These are phyloP conservation scores for Colletotrichum simmondsii DNA, from an alignment of 2,329 filamentous ascomycete species.

Conservation along the genomic window DNA sequence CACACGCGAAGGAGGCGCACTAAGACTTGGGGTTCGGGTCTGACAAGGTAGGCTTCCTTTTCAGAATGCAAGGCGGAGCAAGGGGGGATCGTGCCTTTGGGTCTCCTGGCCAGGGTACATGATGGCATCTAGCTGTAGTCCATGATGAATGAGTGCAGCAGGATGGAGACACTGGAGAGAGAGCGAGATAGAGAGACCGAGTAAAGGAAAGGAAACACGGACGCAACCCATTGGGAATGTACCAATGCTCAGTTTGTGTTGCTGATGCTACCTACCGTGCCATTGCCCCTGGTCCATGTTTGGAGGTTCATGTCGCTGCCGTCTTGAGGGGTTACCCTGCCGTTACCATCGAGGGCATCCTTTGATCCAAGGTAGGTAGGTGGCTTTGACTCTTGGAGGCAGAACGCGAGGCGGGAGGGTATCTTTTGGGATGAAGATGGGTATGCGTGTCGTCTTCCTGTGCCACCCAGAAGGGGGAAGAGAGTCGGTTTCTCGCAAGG, in stretches of 20 bases:
- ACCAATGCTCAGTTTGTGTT: not conserved
- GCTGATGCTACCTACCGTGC: not conserved
- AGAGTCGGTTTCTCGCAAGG: not conserved
- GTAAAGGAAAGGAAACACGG: not conserved
- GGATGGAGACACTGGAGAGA: not conserved
- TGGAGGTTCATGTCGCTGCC: not conserved
- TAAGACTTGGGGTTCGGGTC: slow-evolving; percentile 15
- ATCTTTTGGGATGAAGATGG: not conserved
- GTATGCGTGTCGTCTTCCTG: not conserved
- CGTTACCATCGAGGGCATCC: not conserved
- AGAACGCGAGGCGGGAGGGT: not conserved
- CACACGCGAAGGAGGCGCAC: slow-evolving; percentile 26
- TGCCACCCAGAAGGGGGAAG: not conserved
- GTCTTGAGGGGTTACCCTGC: slow-evolving; percentile 1
- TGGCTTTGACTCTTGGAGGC: not conserved
- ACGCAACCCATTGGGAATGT: not conserved
- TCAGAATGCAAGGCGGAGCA: slow-evolving; percentile 30
- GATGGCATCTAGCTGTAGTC: slow-evolving; percentile 8
- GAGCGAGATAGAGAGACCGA: not conserved
- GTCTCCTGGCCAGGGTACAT: not conserved
- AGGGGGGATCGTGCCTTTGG: slow-evolving; percentile 4
- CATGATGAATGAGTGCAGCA: not conserved
- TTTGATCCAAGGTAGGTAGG: not conserved
- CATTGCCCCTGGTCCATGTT: slow-evolving; percentile 16
- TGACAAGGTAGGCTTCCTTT: slow-evolving; percentile 33